These are phyloP conservation scores for Jaltomata sinuosa DNA, from an alignment of 257 asterid species.

Conservation along the genomic window DNA sequence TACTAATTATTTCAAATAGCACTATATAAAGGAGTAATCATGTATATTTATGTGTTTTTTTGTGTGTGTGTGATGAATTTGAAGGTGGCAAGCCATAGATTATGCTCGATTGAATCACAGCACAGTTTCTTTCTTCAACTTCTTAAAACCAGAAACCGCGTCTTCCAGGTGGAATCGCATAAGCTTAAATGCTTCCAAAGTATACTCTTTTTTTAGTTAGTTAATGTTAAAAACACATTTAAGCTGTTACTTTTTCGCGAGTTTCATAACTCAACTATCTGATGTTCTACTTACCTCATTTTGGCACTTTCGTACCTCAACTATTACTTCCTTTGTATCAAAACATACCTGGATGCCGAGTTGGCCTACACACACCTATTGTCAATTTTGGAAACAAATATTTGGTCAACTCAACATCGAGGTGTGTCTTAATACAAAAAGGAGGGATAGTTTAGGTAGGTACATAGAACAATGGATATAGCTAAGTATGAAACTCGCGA, in stretches of 20 bases:
- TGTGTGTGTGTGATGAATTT: constrained; percentile 15
- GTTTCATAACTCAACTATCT: not conserved
- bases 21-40: not conserved
- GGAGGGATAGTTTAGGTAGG: not conserved
- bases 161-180: constrained; percentile 87
- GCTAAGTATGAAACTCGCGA: not conserved
- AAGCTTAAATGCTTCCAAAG: constrained; percentile 76
- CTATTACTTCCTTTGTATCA: too few relatives aligned
- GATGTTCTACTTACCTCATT: too few relatives aligned
- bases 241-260: not conserved
- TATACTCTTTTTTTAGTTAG: not conserved
- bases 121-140: constrained; percentile 78
- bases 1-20: not conserved
- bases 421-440: not conserved
- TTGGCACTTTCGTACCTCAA: too few relatives aligned
- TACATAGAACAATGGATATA: not conserved
- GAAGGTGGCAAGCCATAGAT: constrained; percentile 87
- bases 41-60: not conserved
- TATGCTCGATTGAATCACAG: constrained; percentile 75
- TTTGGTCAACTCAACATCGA: not conserved
- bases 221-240: not conserved
- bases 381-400: too few relatives aligned
- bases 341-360: too few relatives aligned
- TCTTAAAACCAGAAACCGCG: constrained; percentile 69
- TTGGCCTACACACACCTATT: too few relatives aligned